phyloP scores from a whole-genome alignment of 371 early-diverging fungal species.

The Blastocladiella emersonii region DNA sequence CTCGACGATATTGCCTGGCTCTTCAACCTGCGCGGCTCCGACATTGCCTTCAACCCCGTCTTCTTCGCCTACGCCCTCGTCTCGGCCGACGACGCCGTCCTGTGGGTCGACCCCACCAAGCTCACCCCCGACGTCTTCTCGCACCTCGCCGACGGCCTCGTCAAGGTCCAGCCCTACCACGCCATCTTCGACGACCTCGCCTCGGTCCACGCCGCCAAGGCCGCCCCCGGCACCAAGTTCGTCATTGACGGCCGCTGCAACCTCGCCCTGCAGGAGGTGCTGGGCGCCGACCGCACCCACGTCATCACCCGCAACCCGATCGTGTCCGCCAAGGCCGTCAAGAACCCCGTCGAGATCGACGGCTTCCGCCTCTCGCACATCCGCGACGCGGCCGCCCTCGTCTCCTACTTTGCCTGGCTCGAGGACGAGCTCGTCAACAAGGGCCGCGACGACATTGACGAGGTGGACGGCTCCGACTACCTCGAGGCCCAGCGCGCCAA shows the following conservation, averaged over 20 bases:
- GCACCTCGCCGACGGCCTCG: slow-evolving; percentile 40
- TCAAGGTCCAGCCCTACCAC: slow-evolving; percentile 56
- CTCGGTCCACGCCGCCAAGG: not conserved
- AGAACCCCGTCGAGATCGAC: slow-evolving; percentile 78
- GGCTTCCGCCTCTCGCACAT: slow-evolving; percentile 91
- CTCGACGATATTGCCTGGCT: slow-evolving; percentile 91
- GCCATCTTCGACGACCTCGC: slow-evolving; percentile 62
- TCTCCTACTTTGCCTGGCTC: slow-evolving; percentile 87
- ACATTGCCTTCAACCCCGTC: slow-evolving; percentile 94
- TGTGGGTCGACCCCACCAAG: slow-evolving; percentile 71
- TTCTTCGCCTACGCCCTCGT: slow-evolving; percentile 88
- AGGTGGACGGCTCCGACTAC: slow-evolving; percentile 66
- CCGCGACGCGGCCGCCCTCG: slow-evolving; percentile 86
- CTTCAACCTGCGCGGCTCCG: slow-evolving; percentile 94
- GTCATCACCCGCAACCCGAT: slow-evolving; percentile 50
- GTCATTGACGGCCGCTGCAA: slow-evolving; percentile 35
- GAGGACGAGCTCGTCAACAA: slow-evolving; percentile 61
- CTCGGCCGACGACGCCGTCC: slow-evolving; percentile 41
- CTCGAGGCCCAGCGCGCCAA: slow-evolving; percentile 53
- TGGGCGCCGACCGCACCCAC: slow-evolving; percentile 14
- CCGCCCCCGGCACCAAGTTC: slow-evolving; percentile 14
- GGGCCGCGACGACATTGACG: slow-evolving; percentile 35
- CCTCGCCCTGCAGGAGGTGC: slow-evolving; percentile 49
- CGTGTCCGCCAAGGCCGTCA: slow-evolving; percentile 72
- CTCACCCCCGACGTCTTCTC: slow-evolving; percentile 41